A percentile compares a stretch with the other conserved stretches of the same genome.
These are phyloP conservation scores for Skeletonema marinoi DNA, from an alignment of 108 stramenopile genomes.

Conservation along the genomic window DNA sequence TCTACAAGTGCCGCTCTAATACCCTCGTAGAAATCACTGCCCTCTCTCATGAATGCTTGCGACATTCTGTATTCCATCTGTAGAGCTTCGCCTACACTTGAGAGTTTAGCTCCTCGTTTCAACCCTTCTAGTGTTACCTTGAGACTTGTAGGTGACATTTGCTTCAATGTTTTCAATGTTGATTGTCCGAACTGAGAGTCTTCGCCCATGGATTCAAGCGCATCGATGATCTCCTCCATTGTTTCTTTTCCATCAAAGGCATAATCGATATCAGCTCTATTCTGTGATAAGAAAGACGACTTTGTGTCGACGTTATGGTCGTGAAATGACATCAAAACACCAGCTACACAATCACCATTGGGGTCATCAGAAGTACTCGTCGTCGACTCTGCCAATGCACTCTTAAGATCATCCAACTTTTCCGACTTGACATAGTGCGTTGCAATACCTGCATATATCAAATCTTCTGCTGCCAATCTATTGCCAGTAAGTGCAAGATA, in stretches of 20 bases:
- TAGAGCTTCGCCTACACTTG: conserved; percentile 62
- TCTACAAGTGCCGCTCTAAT: conserved; percentile 96
- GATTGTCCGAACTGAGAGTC: conserved; percentile 57
- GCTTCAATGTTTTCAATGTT: conserved; percentile 64
- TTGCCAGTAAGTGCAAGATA: conserved; percentile 94
- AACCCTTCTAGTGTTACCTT: conserved; percentile 82
- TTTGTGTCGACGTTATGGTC: conserved; percentile 52
- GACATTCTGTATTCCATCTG: conserved; percentile 88
- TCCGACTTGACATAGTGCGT: conserved; percentile 93
- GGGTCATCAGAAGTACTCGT: conserved; percentile 17
- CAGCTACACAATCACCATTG: conserved; percentile 36
- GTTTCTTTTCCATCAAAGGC: conserved; percentile 55
- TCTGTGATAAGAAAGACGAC: conserved; percentile 45
- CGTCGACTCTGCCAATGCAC: conserved; percentile 54
- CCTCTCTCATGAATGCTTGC: conserved; percentile 58
- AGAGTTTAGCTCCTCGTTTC: conserved; percentile 50
- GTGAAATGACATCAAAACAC: conserved; percentile 57
- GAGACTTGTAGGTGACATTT: conserved; percentile 82
- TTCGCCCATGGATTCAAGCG: conserved; percentile 47
- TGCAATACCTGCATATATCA: conserved; percentile 90
- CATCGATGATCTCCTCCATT: conserved; percentile 59
- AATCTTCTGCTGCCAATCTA: conserved; percentile 79
- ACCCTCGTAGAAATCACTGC: conserved; percentile 94
- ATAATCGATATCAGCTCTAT: conserved; percentile 56
- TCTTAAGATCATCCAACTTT: conserved; percentile 55